A percentile compares a stretch with the other conserved stretches of the same genome.
Evolutionary conservation across 257 asterid genomes (phyloP).

Genomic region (Ehretia macrophylla): DNA sequence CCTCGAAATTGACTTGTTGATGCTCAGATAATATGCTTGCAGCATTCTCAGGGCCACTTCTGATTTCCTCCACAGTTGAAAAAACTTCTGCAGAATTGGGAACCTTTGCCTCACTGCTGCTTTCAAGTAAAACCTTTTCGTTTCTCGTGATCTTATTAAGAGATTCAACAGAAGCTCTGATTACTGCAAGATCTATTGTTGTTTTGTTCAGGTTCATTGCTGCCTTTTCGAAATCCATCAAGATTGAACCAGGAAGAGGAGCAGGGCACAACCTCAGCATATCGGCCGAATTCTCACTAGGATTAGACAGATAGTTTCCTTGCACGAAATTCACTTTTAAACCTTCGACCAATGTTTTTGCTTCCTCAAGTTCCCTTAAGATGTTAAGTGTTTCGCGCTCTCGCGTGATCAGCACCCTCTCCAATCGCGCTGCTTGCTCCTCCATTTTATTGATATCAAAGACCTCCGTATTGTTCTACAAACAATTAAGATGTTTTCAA

Average conservation of each 20-base stretch:
- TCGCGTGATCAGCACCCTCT: constrained; percentile 57
- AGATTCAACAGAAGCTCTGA: constrained; percentile 79
- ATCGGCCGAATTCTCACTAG: constrained; percentile 11
- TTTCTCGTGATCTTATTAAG: constrained; percentile 55
- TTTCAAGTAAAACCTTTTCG: constrained; percentile 34
- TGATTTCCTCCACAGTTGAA: constrained; percentile 12
- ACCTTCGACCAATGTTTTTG: constrained; percentile 54
- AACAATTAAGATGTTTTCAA: neutral
- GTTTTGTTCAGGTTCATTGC: constrained; percentile 62
- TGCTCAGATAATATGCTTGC: constrained; percentile 12
- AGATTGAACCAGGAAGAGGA: constrained; percentile 48
- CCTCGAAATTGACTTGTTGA: constrained; percentile 42
- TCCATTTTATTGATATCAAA: constrained; percentile 48
- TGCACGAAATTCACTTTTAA: constrained; percentile 50
- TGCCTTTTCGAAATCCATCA: constrained; percentile 63
- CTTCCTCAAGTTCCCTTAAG: constrained; percentile 58
- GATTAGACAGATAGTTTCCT: constrained; percentile 5
- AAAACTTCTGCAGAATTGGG: constrained; percentile 12
- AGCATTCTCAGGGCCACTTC: constrained; percentile 7
- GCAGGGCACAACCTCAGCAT: constrained; percentile 26
- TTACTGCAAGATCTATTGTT: constrained; percentile 61
- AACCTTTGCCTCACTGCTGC: constrained; percentile 17
- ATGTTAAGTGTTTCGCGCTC: constrained; percentile 60
- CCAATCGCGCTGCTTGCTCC: constrained; percentile 51
- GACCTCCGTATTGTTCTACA: constrained; percentile 33